Evolutionary conservation across 768 basidiomycete genomes (phyloP).

Genomic region (Rhodotorula toruloides): DNA sequence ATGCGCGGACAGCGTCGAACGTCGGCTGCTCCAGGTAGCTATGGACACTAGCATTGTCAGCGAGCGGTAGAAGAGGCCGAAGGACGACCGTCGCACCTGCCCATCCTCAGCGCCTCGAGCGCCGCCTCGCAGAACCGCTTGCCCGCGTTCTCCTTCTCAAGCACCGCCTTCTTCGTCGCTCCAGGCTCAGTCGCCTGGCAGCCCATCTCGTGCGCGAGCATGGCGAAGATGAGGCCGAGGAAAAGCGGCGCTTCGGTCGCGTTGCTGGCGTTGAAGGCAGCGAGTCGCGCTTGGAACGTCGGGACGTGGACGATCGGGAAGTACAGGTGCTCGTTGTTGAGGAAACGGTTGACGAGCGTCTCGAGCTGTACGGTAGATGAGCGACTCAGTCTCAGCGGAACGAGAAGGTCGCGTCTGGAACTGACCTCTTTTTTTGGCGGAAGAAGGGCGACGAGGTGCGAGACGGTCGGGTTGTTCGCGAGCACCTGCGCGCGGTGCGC

Average conservation of each 20-base stretch:
- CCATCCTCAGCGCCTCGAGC: slow-evolving; percentile 23
- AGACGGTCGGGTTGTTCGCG: neutral
- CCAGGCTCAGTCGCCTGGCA: slow-evolving; percentile 20
- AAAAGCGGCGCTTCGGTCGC: slow-evolving; percentile 22
- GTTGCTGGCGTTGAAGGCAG: neutral
- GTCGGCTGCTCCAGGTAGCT: slow-evolving; percentile 20
- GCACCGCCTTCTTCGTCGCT: neutral
- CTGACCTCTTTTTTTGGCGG: slow-evolving; percentile 23
- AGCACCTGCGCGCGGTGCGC: slow-evolving; percentile 6
- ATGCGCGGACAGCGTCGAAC: slow-evolving; percentile 29
- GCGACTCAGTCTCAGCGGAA: neutral
- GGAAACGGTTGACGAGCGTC: slow-evolving; percentile 22
- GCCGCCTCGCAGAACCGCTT: slow-evolving; percentile 26
- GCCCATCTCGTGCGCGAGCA: slow-evolving; percentile 13
- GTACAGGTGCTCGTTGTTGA: slow-evolving; percentile 10
- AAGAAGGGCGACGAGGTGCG: slow-evolving; percentile 12
- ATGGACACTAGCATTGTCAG: neutral
- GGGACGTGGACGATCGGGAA: slow-evolving; percentile 36
- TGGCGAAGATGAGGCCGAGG: slow-evolving; percentile 25
- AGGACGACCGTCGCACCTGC: slow-evolving; percentile 8
- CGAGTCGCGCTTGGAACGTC: slow-evolving; percentile 19
- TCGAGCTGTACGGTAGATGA: slow-evolving; percentile 18
- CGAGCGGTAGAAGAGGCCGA: too few relatives aligned
- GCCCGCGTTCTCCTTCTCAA: slow-evolving; percentile 15
- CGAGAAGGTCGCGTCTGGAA: neutral